Conservation (phyloP, 768 basidiomycete genomes). For the Phaeotremella fagi region DNA sequence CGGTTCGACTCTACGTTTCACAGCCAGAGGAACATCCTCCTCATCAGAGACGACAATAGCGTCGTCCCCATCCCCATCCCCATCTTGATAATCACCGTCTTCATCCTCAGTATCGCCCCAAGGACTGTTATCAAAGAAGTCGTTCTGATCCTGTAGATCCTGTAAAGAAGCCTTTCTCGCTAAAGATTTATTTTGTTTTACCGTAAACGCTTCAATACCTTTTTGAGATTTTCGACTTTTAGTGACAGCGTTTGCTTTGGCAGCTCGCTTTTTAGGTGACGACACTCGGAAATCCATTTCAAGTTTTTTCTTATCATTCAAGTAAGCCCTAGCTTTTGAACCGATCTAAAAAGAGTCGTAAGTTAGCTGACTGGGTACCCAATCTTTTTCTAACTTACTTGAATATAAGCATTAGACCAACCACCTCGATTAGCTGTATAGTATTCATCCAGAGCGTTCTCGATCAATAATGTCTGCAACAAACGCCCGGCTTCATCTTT, state of each 20-base stretch:
- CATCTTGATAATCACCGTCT: slow-evolving; percentile 18
- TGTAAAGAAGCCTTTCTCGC: slow-evolving; percentile 24
- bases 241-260: background rate
- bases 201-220: slow-evolving; percentile 4
- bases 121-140: slow-evolving; percentile 34
- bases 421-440: slow-evolving; percentile 51
- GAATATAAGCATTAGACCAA: slow-evolving; percentile 50
- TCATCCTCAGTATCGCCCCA: slow-evolving; percentile 34
- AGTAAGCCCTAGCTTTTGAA: slow-evolving; percentile 7
- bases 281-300: slow-evolving; percentile 34
- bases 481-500: slow-evolving; percentile 62
- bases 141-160: slow-evolving; percentile 26
- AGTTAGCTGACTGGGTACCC: no score
- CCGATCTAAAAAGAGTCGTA: no score
- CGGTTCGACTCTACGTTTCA: background rate
- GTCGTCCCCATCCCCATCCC: slow-evolving; percentile 1
- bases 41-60: slow-evolving; percentile 14
- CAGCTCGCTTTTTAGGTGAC: slow-evolving; percentile 20
- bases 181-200: slow-evolving; percentile 23
- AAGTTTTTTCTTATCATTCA: slow-evolving; percentile 22
- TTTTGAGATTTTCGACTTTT: slow-evolving; percentile 1
- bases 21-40: slow-evolving; percentile 13
- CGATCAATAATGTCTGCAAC: slow-evolving; percentile 57
- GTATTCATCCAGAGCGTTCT: slow-evolving; percentile 57
- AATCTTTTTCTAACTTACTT: no score